Base-by-base conservation (phyloP, 805 yeast genomes). In the Tanozyma kutaoensis region DNA sequence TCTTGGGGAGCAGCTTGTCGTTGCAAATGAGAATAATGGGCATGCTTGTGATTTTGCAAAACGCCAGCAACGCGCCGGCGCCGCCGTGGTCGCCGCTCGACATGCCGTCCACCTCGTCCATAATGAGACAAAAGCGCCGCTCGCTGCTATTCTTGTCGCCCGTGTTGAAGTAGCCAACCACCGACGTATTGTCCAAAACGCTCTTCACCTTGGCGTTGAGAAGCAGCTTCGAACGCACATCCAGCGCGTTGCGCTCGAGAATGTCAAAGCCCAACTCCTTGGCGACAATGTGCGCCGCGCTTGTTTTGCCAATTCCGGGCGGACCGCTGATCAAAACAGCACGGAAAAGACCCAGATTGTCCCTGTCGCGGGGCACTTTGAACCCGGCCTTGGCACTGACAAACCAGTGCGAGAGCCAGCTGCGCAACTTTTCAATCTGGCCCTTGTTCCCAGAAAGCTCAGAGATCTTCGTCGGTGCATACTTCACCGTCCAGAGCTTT, bases 31-130 rank as follows among this genome's bases (percentile, higher is more conserved):
- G 62, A 32, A 91, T 85, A 58, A 91, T 68, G 11, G 99, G 98
- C 40, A 88, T 81, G 24, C 73, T 66, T 0, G 97, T 85, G 27
- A 73, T 76, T 23, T 77, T 66, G 46, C 96, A 86, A 40, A 82
- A 77, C 22, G 77, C 74, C 0, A 96, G 84, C 51, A 91, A 64
- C 33, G 85, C 93, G 14, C 95, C 96, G 15, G 91, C 95, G 36
- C 99, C 99, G 34, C 99, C 99, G 41, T 91, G 76, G 52, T 91
- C 99, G 37, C 99, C 99, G 45, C 93, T 85, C 22, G 95, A 82
- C 97, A 91, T 91, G 40, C 99, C 99, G 50, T 91, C 99, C 17
- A 91, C 97, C 57, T 91, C 99, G 55, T 91, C 99, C 97, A 91
- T 85, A 36, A 91, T 78, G 25, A 91, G 62, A 29, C 85, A 82